These are phyloP conservation scores for Colletotrichum gigasporum DNA, from an alignment of 2,329 filamentous ascomycete species.

Conservation along the genomic window DNA sequence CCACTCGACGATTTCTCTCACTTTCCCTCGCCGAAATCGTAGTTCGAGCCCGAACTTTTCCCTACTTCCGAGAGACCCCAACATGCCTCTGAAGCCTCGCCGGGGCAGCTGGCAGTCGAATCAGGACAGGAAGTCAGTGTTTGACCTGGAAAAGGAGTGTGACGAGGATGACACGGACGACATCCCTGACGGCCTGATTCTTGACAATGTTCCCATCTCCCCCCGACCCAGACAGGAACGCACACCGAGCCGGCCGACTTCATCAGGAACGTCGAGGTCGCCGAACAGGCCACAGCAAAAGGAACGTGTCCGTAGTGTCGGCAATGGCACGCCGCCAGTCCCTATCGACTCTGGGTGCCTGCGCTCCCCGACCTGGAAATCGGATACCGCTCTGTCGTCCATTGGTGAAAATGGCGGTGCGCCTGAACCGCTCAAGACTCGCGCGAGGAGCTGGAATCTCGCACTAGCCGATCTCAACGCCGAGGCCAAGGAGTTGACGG, in stretches of 20 bases:
- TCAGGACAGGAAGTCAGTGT: constrained; percentile 70
- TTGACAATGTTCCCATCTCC: constrained; percentile 86
- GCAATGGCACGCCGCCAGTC: constrained; percentile 71
- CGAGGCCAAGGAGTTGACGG: constrained; percentile 79
- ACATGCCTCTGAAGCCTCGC: constrained; percentile 49
- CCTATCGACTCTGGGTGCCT: constrained; percentile 69
- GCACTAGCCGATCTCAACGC: constrained; percentile 74
- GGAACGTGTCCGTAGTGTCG: constrained; percentile 63
- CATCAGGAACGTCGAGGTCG: constrained; percentile 56
- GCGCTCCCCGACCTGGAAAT: constrained; percentile 64
- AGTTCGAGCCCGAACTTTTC: constrained; percentile 62
- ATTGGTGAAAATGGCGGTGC: constrained; percentile 39
- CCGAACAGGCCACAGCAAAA: constrained; percentile 59
- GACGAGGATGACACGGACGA: constrained; percentile 82
- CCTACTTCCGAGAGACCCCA: constrained; percentile 54
- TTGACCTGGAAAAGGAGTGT: constrained; percentile 79
- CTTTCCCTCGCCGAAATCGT: constrained; percentile 51
- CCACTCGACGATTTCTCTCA: constrained; percentile 51
- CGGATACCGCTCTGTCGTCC: constrained; percentile 49
- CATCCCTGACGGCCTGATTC: constrained; percentile 80
- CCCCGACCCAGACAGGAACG: constrained; percentile 71
- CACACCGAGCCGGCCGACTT: constrained; percentile 61
- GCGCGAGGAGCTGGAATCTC: constrained; percentile 79
- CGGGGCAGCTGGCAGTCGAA: constrained; percentile 79
- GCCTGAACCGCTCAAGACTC: constrained; percentile 56